These are phyloP conservation scores for Pseudozyma tsukubaensis DNA, from an alignment of 1,284 basidiomycete genomes.

Conservation along the genomic window DNA sequence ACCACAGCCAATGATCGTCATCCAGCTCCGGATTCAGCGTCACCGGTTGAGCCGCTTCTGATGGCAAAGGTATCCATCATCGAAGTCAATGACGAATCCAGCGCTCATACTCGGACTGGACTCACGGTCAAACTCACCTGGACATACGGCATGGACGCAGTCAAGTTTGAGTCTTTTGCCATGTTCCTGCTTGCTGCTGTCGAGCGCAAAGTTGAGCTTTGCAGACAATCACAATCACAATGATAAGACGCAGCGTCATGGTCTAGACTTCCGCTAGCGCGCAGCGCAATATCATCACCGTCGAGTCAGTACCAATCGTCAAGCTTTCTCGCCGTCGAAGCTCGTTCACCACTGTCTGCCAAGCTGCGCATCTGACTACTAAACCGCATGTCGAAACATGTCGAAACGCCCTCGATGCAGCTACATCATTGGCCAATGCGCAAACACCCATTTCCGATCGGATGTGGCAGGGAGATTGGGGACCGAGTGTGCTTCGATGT, in stretches of 20 bases:
- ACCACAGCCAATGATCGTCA: neutral
- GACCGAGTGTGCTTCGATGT: too few species aligned
- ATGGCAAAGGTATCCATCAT: conserved; percentile 12
- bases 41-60: conserved; percentile 8
- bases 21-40: neutral
- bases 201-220: conserved; percentile 9
- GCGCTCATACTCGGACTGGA: conserved; percentile 6
- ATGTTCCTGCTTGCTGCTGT: conserved; percentile 32
- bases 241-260: neutral
- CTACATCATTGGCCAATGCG: too few species aligned
- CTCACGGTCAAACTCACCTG: conserved; percentile 23
- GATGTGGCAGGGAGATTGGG: too few species aligned
- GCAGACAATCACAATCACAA: neutral
- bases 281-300: neutral
- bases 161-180: conserved; percentile 46
- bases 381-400: too few species aligned
- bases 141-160: conserved; percentile 25
- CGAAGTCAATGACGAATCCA: conserved; percentile 5
- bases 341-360: too few species aligned
- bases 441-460: too few species aligned
- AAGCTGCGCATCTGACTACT: too few species aligned
- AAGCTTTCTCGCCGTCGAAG: too few species aligned
- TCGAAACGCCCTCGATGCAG: too few species aligned
- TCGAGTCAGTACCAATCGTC: too few species aligned
- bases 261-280: conserved; percentile 2